Conservation (phyloP, 2,329 filamentous ascomycete species). For the Keithomyces neogunnii region DNA sequence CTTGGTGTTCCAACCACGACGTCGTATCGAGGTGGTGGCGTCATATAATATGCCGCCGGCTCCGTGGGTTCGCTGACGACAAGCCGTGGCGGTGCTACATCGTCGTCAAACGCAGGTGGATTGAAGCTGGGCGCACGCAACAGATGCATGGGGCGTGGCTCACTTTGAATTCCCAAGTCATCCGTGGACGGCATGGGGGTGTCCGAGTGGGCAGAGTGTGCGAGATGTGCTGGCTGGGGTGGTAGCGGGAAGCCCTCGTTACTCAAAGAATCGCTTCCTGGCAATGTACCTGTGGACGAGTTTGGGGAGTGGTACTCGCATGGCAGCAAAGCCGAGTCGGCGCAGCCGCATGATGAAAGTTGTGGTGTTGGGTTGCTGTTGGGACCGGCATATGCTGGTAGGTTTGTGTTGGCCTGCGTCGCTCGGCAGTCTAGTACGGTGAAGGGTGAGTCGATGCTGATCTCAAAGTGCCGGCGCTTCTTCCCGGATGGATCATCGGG, state of each 20-base stretch:
- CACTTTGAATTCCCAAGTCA: constrained; percentile 6
- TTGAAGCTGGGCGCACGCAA: constrained; percentile 78
- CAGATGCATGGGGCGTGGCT: constrained; percentile 71
- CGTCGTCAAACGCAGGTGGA: constrained; percentile 78
- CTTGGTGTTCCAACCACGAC: constrained; percentile 61
- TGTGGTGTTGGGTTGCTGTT: constrained; percentile 39
- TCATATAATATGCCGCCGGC: constrained; percentile 33
- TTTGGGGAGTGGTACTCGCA: constrained; percentile 58
- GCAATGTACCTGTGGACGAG: constrained; percentile 46
- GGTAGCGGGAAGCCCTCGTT: constrained; percentile 30
- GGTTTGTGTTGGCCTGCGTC: constrained; percentile 79
- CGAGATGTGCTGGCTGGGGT: constrained; percentile 51
- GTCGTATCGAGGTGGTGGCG: constrained; percentile 80
- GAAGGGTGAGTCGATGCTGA: constrained; percentile 92
- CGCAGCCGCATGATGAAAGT: constrained; percentile 44
- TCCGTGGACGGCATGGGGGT: constrained; percentile 8
- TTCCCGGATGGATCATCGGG: constrained; percentile 60
- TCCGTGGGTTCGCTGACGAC: constrained; percentile 13
- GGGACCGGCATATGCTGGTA: constrained; percentile 64
- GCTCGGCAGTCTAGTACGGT: constrained; percentile 88
- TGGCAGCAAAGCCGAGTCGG: constrained; percentile 38
- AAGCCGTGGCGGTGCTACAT: constrained; percentile 35
- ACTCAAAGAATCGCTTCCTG: constrained; percentile 25
- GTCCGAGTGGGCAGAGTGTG: constrained; percentile 13
- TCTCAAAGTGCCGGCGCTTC: constrained; percentile 85